Percentiles rank a stretch among this genome's conserved stretches.
Evolutionary conservation across 345 rosid genomes (phyloP).

Genomic region (Arabis hirsuta): DNA sequence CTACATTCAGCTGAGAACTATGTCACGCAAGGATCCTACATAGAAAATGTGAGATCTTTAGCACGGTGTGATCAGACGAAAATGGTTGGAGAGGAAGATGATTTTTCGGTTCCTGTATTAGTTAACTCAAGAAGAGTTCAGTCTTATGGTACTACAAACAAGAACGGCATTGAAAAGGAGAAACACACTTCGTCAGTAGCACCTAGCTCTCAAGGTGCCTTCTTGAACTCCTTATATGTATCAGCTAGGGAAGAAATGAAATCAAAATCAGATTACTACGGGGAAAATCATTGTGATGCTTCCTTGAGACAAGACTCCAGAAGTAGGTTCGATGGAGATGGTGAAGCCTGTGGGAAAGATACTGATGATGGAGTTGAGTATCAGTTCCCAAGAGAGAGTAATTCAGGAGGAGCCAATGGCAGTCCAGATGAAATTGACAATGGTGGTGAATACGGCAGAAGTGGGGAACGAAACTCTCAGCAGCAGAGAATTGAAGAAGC

Average conservation of each 20-base stretch:
- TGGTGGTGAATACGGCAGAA: conserved; percentile 39
- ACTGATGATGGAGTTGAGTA: conserved; percentile 35
- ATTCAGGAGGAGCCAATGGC: conserved; percentile 38
- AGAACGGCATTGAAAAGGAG: conserved; percentile 37
- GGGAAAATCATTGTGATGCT: conserved; percentile 34
- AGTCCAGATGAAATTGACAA: conserved; percentile 44
- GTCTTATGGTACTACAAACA: conserved; percentile 31
- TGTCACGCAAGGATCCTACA: conserved; percentile 31
- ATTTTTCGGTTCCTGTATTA: conserved; percentile 66
- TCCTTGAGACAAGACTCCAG: conserved; percentile 40
- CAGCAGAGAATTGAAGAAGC: conserved; percentile 12
- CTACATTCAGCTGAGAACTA: conserved; percentile 44
- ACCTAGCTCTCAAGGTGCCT: conserved; percentile 20
- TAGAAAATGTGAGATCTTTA: conserved; percentile 38
- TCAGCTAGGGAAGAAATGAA: conserved; percentile 20
- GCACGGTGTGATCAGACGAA: conserved; percentile 46
- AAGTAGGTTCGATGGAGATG: conserved; percentile 26
- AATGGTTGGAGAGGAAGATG: conserved; percentile 57
- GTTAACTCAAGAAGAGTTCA: conserved; percentile 45
- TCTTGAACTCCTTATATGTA: conserved; percentile 20
- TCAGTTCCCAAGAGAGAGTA: conserved; percentile 33
- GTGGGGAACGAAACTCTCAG: conserved; percentile 13
- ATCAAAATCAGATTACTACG: no score
- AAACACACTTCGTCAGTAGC: conserved; percentile 26
- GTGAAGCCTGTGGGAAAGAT: conserved; percentile 27